Base-by-base conservation (phyloP, 106 monocot genomes). In the Dendrobium officinale region DNA sequence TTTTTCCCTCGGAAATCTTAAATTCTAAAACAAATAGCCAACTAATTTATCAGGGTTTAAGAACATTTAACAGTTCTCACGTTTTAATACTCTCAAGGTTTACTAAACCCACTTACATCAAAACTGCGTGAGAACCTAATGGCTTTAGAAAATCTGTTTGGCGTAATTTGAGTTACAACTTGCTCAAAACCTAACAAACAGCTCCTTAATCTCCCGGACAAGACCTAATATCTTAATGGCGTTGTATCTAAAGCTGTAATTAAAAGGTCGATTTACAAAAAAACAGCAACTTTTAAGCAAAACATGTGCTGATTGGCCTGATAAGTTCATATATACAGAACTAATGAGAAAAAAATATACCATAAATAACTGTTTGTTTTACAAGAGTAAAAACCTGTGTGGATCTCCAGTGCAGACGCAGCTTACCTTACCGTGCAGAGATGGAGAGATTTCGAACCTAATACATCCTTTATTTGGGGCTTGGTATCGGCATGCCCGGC, bases 401-500 rank as follows among this genome's bases (percentile, higher is more conserved):
- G 74, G 9, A 74, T 74, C 74, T 74, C 74, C 74, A 70, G 15
- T 20, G 74, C 42, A 42, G 74, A n/a, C 0, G 42, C 41, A 44
- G 43, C 74, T 42, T 44, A 42, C 20, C 41, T 74, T 74, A 42
- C 74, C 74, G 41, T 42, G 22, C 19, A 61, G 61, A 61, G 61
- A 61, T 61, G 61, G 61, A 61, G 54, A 54, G 13, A 54, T 54
- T 9, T 54, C 54, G 13, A 54, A 54, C 4, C 58, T 20, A 19
- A 58, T 18, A 2, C 70, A 11, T 31, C 37, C 70, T 4, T 70
- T n/a, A 74, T n/a, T 43, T 74, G 40, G 74, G 76, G 76, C 76
- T 76, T 76, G 76, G 76, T 49, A 76, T 76, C 11, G 76, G 76
- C 76, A 49, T 17, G 47, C 48, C 48, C 4, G 76, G 76, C 2